Evolutionary conservation across 306 rosid species (phyloP).

Genomic region (Trifolium repens): DNA sequence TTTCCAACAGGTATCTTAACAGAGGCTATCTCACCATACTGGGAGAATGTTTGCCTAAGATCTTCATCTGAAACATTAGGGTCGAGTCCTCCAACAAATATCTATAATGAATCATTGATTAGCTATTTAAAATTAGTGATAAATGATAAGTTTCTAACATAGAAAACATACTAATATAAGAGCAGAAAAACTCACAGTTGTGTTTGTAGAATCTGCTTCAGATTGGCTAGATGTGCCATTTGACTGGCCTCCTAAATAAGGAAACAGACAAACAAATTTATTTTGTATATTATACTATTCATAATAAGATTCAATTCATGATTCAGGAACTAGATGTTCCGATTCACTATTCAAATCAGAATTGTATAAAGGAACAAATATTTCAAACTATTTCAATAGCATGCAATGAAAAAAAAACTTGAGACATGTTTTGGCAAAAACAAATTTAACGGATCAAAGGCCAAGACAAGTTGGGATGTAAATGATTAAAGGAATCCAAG

Average conservation of each 20-base stretch:
- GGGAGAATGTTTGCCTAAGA: conserved; percentile 88
- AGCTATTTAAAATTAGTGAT: conserved; percentile 32
- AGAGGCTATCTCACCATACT: conserved; percentile 87
- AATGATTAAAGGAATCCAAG: neutral
- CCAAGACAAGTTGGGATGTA: neutral
- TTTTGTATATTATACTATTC: neutral
- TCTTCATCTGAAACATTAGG: conserved; percentile 91
- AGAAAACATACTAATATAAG: conserved; percentile 1
- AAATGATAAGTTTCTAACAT: conserved; percentile 22
- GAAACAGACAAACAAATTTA: conserved; percentile 10
- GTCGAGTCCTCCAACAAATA: conserved; percentile 99
- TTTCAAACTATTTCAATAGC: conserved; percentile 25
- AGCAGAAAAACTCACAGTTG: conserved; percentile 71
- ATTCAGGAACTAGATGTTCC: neutral
- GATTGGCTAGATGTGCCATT: conserved; percentile 78
- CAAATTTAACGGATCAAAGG: conserved; percentile 16
- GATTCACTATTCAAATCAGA: neutral
- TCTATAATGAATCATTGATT: conserved; percentile 54
- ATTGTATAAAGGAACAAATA: conserved; percentile 7
- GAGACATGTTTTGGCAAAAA: conserved; percentile 7
- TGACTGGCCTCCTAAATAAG: conserved; percentile 69
- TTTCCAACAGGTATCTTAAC: conserved; percentile 98
- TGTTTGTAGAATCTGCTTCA: conserved; percentile 86
- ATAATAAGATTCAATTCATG: neutral
- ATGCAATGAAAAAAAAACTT: conserved; percentile 1